A percentile compares a stretch with the other conserved stretches of the same genome.
Conservation (phyloP, 768 basidiomycete species). For the Pholiota conissans region DNA sequence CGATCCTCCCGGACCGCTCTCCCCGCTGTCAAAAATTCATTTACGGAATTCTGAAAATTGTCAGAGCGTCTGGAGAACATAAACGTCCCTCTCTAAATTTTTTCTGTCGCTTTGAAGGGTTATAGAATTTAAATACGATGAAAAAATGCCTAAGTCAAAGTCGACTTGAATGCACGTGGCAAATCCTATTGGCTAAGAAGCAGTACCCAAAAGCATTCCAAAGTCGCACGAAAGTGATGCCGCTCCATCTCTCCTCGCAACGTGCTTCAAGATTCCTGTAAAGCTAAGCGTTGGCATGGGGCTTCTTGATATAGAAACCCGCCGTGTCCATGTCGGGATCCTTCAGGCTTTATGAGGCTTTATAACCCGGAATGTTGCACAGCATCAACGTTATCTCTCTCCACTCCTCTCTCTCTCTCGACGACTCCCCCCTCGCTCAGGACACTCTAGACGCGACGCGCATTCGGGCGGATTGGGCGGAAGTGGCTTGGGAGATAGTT, state of each 20-base stretch:
- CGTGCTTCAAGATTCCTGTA: not conserved
- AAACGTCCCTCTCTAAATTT: too few relatives aligned
- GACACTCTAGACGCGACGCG: not conserved
- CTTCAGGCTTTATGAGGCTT: not conserved
- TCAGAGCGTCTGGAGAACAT: too few relatives aligned
- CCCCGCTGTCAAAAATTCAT: too few relatives aligned
- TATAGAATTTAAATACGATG: too few relatives aligned
- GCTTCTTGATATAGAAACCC: not conserved
- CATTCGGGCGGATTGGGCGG: too few relatives aligned
- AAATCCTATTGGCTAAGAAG: not conserved
- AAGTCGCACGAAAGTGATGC: not conserved
- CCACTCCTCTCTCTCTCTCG: not conserved
- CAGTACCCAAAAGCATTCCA: too few relatives aligned
- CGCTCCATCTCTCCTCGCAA: not conserved
- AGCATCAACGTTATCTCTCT: not conserved
- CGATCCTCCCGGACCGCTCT: too few relatives aligned
- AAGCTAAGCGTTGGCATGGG: not conserved
- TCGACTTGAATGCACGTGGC: too few relatives aligned
- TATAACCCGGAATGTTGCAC: not conserved
- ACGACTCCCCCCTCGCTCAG: not conserved
- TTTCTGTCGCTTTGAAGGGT: too few relatives aligned
- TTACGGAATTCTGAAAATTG: too few relatives aligned
- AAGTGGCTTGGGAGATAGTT: too few relatives aligned
- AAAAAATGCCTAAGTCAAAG: too few relatives aligned
- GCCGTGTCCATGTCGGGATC: not conserved